phyloP scores from a whole-genome alignment of 306 rosid species.

The Quercus berberidifolia region DNA sequence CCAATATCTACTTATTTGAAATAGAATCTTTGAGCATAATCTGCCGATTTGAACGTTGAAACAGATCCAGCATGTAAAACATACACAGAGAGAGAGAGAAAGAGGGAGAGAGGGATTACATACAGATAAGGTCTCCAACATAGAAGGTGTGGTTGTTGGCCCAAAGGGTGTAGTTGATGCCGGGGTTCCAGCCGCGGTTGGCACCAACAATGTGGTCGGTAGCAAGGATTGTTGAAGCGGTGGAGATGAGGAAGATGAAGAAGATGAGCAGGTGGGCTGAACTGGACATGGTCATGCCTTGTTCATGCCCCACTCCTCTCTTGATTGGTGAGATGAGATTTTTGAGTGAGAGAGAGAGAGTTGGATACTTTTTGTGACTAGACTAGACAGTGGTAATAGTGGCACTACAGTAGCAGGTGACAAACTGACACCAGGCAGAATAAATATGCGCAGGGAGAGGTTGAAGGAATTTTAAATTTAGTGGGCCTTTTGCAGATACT shows the following conservation, averaged over 20 bases:
- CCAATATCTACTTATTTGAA: too few species aligned
- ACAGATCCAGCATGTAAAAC: background rate
- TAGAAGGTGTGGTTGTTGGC: conserved; percentile 81
- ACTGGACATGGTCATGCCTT: conserved; percentile 14
- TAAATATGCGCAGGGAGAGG: background rate
- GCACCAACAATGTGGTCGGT: conserved; percentile 95
- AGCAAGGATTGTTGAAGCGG: conserved; percentile 27
- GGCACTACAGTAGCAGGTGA: too few species aligned
- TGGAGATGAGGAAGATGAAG: conserved; percentile 26
- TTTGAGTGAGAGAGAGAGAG: background rate
- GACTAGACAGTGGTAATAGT: background rate
- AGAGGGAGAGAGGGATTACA: conserved; percentile 13
- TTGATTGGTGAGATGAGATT: background rate
- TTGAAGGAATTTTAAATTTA: background rate
- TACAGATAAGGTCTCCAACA: conserved; percentile 83
- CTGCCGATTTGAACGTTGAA: background rate
- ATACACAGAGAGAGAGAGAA: background rate
- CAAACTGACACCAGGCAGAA: too few species aligned
- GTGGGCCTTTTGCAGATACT: background rate
- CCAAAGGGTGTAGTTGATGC: conserved; percentile 83
- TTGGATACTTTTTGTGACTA: background rate
- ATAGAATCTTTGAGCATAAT: too few species aligned
- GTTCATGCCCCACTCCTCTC: background rate
- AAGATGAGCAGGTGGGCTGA: conserved; percentile 16
- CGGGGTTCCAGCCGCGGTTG: conserved; percentile 92